Evolutionary conservation across 352 stramenopile genomes (phyloP), one percentile per base, ranked within the genome.

Genomic region (Globisporangium ultimum): DNA sequence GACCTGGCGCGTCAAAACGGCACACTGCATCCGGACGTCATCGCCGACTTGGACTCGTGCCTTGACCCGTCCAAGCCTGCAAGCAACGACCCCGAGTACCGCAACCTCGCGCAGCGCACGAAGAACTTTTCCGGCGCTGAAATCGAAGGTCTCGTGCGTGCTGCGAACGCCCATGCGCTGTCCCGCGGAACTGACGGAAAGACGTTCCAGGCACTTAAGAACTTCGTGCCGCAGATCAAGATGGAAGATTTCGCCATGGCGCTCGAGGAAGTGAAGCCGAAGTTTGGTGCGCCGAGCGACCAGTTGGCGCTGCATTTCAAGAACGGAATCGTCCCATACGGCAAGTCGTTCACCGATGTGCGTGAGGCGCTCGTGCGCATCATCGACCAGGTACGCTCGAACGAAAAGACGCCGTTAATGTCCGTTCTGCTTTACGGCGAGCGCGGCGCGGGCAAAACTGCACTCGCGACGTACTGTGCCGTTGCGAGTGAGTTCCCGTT

Each of bases 91-190:
- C 80, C 84, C 0, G 76, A 92, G 9, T 91, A 91, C 63, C 84
- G 82, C 55, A 95, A 98, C 63, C 80, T 99, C 34, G 94, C 97
- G 13, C 82, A 96, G 58, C 87, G 91, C 51, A 98, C 96, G 10
- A 99, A 99, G 72, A 99, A 99, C 70, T 99, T 99, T 77, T 98
- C 93, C 0, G 97, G 97, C 55, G 97, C 97, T 2, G 97, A 99
- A 68, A 88, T 99, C 57, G 97, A 99, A 88, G 97, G 98, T 72
- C 79, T 99, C 3, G 95, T 99, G 56, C 98, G 98, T 56, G 93
- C 93, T 4, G 97, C 88, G 38, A 93, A 83, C 20, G 88, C 89
- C 0, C 89, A 95, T 48, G 89, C 88, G 13, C 75, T 95, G 6
- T 91, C 80, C 24, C 79, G 85, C 15, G 85, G 85, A 53, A 95